phyloP scores from a whole-genome alignment of 2,329 filamentous ascomycete genomes.

The Neurospora crassa region DNA sequence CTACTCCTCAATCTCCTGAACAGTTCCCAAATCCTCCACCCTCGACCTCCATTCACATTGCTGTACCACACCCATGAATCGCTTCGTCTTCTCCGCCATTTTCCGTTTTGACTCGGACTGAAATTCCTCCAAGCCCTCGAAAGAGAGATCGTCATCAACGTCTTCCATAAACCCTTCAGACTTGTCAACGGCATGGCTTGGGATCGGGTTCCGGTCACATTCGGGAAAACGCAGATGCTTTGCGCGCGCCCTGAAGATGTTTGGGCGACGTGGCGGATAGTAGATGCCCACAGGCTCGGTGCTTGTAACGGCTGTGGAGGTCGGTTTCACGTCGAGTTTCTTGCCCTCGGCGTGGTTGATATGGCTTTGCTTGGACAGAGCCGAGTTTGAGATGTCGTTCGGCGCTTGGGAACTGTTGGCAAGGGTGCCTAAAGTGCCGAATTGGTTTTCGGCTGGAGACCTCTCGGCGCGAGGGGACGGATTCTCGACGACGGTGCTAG shows the following conservation, averaged over 20 bases:
- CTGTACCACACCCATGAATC: not conserved
- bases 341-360: not conserved
- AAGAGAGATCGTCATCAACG: too few species aligned
- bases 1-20: not conserved
- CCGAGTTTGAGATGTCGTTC: too few species aligned
- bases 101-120: accelerated
- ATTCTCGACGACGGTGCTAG: too few species aligned
- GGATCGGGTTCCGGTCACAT: not conserved
- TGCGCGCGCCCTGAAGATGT: not conserved
- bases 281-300: not conserved
- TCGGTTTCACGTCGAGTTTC: accelerated
- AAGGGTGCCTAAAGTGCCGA: too few species aligned
- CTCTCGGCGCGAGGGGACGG: too few species aligned
- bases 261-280: not conserved
- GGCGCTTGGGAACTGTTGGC: too few species aligned
- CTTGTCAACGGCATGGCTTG: not conserved
- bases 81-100: not conserved
- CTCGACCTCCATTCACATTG: not conserved
- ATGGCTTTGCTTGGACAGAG: too few species aligned
- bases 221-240: not conserved
- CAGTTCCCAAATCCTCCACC: not conserved
- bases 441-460: too few species aligned
- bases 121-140: not conserved
- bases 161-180: too few species aligned
- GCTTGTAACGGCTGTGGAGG: not conserved